These are phyloP conservation scores for Aotearoamyces nothofagi DNA, from an alignment of 2,329 filamentous ascomycete species.

Conservation along the genomic window DNA sequence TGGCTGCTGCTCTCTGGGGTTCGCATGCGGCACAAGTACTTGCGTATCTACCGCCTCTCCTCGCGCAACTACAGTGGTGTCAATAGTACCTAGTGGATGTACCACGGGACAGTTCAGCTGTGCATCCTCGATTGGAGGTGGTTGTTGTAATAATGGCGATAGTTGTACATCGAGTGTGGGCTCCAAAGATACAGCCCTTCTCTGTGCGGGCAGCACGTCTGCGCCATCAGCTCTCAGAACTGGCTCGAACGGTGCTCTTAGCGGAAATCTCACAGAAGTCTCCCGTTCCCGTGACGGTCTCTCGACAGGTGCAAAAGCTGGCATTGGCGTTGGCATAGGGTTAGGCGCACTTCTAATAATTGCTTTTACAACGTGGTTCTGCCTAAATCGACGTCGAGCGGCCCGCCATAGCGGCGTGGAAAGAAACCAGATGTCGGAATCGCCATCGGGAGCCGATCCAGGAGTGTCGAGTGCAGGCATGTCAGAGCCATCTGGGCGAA, in stretches of 20 bases:
- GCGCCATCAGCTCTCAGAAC: constrained; percentile 11
- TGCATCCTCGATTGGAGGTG: constrained; percentile 23
- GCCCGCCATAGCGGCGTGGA: too few relatives aligned
- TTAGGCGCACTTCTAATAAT: constrained; percentile 27
- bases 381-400: constrained; percentile 24
- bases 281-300: constrained; percentile 21
- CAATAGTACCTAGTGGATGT: constrained; percentile 26
- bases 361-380: constrained; percentile 30
- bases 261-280: constrained; percentile 13
- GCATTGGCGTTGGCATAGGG: constrained; percentile 38
- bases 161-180: constrained; percentile 27
- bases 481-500: constrained; percentile 8
- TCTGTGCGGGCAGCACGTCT: constrained; percentile 24
- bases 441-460: too few relatives aligned
- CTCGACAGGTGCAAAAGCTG: constrained; percentile 35
- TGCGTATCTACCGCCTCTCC: constrained; percentile 21
- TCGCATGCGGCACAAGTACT: constrained; percentile 23
- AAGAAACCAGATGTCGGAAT: too few relatives aligned
- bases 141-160: constrained; percentile 32
- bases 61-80: constrained; percentile 16
- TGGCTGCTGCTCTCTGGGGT: constrained; percentile 31
- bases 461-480: too few relatives aligned
- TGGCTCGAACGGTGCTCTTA: constrained; percentile 17
- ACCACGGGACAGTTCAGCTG: constrained; percentile 29
- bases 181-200: constrained; percentile 18